phyloP scores from a whole-genome alignment of 2,329 filamentous ascomycete species.

The Colletotrichum sp. region DNA sequence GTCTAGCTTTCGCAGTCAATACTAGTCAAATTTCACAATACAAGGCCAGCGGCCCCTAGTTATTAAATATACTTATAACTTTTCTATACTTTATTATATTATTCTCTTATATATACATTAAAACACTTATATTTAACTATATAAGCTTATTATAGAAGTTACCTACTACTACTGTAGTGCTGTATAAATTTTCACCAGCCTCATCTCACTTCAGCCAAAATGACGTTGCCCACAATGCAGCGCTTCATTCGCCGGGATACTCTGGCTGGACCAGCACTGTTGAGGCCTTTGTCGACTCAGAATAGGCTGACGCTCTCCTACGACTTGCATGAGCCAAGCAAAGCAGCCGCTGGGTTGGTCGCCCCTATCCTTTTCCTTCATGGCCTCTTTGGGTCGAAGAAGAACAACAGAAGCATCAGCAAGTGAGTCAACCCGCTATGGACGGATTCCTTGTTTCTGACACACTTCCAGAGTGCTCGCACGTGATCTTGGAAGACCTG shows the following conservation, averaged over 20 bases:
- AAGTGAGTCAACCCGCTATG: slow-evolving; percentile 65
- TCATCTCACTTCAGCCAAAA: not conserved
- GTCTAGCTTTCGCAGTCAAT: not conserved
- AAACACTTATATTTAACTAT: not conserved
- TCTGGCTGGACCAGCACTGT: too few relatives aligned
- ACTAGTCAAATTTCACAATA: not conserved
- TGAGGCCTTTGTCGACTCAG: not conserved
- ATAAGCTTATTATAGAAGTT: not conserved
- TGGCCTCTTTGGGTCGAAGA: slow-evolving; percentile 92
- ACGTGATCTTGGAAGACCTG: slow-evolving; percentile 76
- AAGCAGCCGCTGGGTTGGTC: slow-evolving; percentile 42
- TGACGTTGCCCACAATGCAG: not conserved
- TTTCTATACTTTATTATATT: not conserved
- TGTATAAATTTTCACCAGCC: not conserved
- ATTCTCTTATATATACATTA: not conserved
- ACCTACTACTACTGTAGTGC: not conserved
- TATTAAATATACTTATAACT: too few relatives aligned
- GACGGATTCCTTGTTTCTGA: slow-evolving; percentile 12
- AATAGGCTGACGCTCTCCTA: slow-evolving; percentile 46
- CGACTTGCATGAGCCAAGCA: slow-evolving; percentile 66
- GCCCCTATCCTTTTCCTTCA: slow-evolving; percentile 86
- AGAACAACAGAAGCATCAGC: slow-evolving; percentile 93
- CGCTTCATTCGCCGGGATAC: not conserved
- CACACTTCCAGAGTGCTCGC: slow-evolving; percentile 69
- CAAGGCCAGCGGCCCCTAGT: not conserved